A percentile compares a stretch with the other conserved stretches of the same genome.
Conservation (phyloP, 257 asterid genomes). For the Solanum sitiens region DNA sequence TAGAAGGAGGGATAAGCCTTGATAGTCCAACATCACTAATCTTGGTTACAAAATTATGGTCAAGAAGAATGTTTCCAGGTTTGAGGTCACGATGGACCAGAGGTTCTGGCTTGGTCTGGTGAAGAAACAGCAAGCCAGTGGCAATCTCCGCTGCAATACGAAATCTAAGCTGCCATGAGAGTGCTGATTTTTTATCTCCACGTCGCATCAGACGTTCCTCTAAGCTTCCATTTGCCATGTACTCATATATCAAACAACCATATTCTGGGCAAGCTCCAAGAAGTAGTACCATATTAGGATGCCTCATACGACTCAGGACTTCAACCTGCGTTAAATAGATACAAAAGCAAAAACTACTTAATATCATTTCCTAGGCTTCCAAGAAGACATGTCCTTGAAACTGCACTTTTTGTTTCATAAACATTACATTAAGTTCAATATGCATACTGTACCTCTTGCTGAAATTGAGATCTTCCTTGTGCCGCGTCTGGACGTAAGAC, state of each 20-base stretch:
- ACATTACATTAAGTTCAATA: background rate
- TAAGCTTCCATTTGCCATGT: slow-evolving; percentile 82
- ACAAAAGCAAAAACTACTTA: background rate
- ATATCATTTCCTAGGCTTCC: background rate
- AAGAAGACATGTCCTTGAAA: background rate
- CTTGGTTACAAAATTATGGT: slow-evolving; percentile 66
- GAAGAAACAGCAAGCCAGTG: slow-evolving; percentile 75
- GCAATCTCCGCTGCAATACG: slow-evolving; percentile 72
- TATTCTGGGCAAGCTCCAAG: slow-evolving; percentile 95
- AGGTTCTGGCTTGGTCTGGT: slow-evolving; percentile 86
- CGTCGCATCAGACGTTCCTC: slow-evolving; percentile 52
- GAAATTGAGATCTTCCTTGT: slow-evolving; percentile 82
- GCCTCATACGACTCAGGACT: slow-evolving; percentile 81
- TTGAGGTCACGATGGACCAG: slow-evolving; percentile 87
- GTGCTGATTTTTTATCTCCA: slow-evolving; percentile 33
- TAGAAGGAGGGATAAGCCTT: slow-evolving; percentile 60
- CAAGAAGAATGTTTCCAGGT: slow-evolving; percentile 80
- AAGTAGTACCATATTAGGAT: slow-evolving; percentile 80
- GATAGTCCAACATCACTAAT: slow-evolving; percentile 84
- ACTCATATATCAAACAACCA: slow-evolving; percentile 79
- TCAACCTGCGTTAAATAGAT: slow-evolving; percentile 39
- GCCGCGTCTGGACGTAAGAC: slow-evolving; percentile 83
- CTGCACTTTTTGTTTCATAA: background rate
- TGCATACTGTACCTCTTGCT: slow-evolving; percentile 50
- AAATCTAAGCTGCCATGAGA: slow-evolving; percentile 81